Evolutionary conservation across 2,329 filamentous ascomycete genomes (phyloP), one percentile per base, ranked within the genome.

Genomic region (Penicillium sp.): DNA sequence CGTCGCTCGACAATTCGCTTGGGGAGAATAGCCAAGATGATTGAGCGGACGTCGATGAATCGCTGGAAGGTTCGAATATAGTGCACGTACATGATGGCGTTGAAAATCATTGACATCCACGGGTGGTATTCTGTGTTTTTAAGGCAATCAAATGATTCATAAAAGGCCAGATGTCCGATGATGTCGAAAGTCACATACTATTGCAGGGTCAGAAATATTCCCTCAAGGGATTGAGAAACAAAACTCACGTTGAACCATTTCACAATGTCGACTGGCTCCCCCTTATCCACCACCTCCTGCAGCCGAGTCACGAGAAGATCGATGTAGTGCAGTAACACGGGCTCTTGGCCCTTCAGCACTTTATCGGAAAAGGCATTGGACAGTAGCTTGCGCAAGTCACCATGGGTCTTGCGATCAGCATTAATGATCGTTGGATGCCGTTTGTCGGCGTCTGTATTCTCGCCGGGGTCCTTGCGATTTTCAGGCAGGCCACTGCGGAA

Each of bases 341-440:
- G 57, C 22, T 59, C 57, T 33, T 59, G 57, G 12, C 57, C 57
- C 38, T 59, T 59, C 28, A 59, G 40, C 12, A 59, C 57, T 49
- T 59, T 59, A n/a, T 59, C 57, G 7, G 57, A 59, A n/a, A 59
- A 59, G 10, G 57, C 57, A 45, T 59, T 59, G 28, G 57, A 59
- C 6, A 59, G 57, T 22, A 59, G 7, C 49, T 59, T 59, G 13
- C 57, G 57, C 49, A 59, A 47, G 51, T 59, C 49, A 44, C 57
- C 57, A 38, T 59, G 57, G 17, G 57, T 59, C 28, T 54, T 53
- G 22, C 57, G 57, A 45, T 59, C 57, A 13, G 57, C 57, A 59
- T 59, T 59, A 19, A 59, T 59, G 28, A 59, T 59, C 3, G 57
- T 59, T 40, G 57, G 57, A 28, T 59, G 57, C 24, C 30, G 26